phyloP scores from a whole-genome alignment of 148 eudicot genomes.

The Tetragonia tetragonoides region DNA sequence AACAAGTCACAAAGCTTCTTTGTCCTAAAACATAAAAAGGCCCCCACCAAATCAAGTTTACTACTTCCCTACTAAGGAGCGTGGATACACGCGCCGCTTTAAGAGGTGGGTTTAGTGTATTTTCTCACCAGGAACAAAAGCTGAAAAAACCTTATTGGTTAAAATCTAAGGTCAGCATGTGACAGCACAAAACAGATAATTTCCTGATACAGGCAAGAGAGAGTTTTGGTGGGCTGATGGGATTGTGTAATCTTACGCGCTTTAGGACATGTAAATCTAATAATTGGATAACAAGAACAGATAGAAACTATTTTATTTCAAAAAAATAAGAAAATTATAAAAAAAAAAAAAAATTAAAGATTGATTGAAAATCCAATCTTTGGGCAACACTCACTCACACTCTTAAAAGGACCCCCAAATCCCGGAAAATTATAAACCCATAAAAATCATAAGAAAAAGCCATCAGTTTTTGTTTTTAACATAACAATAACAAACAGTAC shows the following conservation, averaged over 20 bases:
- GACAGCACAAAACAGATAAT: conserved; percentile 17
- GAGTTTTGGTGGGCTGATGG: background rate
- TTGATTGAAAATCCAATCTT: background rate
- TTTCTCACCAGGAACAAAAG: too few species aligned
- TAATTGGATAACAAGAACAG: background rate
- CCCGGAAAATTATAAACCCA: conserved; percentile 27
- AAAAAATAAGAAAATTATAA: background rate
- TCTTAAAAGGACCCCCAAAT: conserved; percentile 29
- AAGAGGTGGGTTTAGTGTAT: background rate
- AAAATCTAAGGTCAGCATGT: conserved; percentile 17
- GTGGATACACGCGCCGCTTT: background rate
- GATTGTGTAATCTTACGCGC: conserved; percentile 1
- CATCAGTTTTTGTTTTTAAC: conserved; percentile 20
- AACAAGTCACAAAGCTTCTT: background rate
- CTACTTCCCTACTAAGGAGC: background rate
- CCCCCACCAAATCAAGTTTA: background rate
- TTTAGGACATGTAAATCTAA: background rate
- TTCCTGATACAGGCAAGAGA: conserved; percentile 10
- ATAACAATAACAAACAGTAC: conserved; percentile 22
- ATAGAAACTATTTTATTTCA: background rate
- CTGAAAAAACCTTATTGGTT: conserved; percentile 1
- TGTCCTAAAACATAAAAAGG: background rate
- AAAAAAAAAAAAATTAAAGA: background rate
- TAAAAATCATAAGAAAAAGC: conserved; percentile 21
- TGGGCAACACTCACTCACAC: conserved; percentile 14